phyloP scores from a whole-genome alignment of 2,329 filamentous ascomycete genomes.

The Aspergillus sp. region DNA sequence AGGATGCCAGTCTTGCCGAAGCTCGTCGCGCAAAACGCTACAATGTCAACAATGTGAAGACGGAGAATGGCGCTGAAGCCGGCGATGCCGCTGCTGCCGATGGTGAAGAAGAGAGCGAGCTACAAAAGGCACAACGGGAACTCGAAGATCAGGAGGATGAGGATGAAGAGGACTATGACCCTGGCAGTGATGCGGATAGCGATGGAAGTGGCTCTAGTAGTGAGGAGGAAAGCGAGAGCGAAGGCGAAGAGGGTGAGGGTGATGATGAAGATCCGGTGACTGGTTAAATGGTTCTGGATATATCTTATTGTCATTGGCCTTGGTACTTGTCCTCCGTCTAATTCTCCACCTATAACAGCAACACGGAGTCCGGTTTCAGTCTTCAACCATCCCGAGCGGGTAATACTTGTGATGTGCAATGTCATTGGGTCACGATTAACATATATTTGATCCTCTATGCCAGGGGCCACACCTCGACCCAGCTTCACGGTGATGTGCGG shows the following conservation, averaged over 20 bases:
- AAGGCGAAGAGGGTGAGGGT: constrained; percentile 22
- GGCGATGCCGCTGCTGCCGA: constrained; percentile 27
- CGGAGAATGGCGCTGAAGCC: constrained; percentile 17
- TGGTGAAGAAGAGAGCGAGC: constrained; percentile 47
- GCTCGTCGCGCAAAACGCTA: constrained; percentile 54
- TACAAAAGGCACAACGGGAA: constrained; percentile 53
- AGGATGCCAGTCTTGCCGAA: constrained; percentile 58
- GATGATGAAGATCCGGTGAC: constrained; percentile 31
- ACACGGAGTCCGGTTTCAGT: too few relatives aligned
- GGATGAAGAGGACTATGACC: constrained; percentile 47
- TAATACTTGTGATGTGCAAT: too few relatives aligned
- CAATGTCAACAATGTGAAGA: constrained; percentile 44
- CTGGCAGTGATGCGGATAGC: constrained; percentile 43
- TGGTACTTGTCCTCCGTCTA: too few relatives aligned
- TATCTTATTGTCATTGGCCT: too few relatives aligned
- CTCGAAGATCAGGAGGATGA: constrained; percentile 44
- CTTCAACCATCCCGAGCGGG: too few relatives aligned
- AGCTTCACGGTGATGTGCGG: too few relatives aligned
- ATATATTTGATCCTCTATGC: too few relatives aligned
- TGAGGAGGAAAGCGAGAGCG: constrained; percentile 33
- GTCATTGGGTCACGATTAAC: too few relatives aligned
- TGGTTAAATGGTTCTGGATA: constrained; percentile 28
- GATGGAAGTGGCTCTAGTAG: constrained; percentile 41
- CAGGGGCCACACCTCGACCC: too few relatives aligned
- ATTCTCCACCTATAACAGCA: too few relatives aligned